A percentile compares a stretch with the other conserved stretches of the same genome.
These are phyloP conservation scores for Endocarpon pusillum DNA, from an alignment of 495 filamentous ascomycete genomes.

Conservation along the genomic window DNA sequence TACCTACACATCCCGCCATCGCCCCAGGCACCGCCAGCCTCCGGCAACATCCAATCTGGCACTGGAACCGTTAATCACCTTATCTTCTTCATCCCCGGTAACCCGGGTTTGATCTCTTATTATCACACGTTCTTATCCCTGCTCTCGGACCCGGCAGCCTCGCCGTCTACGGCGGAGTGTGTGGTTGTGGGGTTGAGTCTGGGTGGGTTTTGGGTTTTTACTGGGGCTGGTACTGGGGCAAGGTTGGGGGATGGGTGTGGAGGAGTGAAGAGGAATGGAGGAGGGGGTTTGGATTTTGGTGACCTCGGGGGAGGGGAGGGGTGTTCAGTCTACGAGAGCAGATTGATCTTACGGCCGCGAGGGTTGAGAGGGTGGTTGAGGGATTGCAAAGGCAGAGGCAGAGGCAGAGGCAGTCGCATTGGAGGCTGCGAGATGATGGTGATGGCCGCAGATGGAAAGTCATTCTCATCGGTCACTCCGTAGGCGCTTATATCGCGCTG, in stretches of 20 bases:
- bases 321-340: no score
- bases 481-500: conserved; percentile 62
- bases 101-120: conserved; percentile 72
- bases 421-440: no score
- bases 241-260: background rate
- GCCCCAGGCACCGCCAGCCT: background rate
- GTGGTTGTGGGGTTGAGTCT: background rate
- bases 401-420: no score
- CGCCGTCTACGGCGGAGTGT: background rate
- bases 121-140: conserved; percentile 55
- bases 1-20: background rate
- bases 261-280: background rate
- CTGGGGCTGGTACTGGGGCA: background rate
- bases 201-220: background rate
- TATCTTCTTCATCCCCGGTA: conserved; percentile 65
- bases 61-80: background rate
- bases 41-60: no score
- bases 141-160: conserved; percentile 19
- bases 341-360: no score
- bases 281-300: no score
- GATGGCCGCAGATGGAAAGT: conserved; percentile 26
- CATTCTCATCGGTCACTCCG: conserved; percentile 69
- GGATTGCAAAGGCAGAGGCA: no score
- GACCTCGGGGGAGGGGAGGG: no score
- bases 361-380: no score